Conservation (phyloP, 2,329 filamentous ascomycete species). For the Alternaria ventricosa region DNA sequence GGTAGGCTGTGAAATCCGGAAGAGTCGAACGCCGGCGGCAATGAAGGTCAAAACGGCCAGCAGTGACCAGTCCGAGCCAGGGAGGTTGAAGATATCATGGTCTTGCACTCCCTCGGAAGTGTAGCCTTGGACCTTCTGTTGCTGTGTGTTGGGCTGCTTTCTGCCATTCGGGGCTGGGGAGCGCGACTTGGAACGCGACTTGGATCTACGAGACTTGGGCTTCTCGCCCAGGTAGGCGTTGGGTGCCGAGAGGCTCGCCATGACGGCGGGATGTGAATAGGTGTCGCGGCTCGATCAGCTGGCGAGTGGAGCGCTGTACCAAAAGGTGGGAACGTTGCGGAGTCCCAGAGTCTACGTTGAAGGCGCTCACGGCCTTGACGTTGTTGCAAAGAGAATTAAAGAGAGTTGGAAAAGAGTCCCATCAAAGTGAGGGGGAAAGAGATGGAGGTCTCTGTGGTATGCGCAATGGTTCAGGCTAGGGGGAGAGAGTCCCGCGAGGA, state of each 20-base stretch:
- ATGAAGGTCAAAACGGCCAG: conserved; percentile 75
- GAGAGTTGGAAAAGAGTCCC: conserved; percentile 44
- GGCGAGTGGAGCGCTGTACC: conserved; percentile 21
- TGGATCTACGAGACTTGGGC: conserved; percentile 37
- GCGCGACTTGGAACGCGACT: conserved; percentile 41
- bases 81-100: conserved; percentile 90
- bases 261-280: conserved; percentile 37
- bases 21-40: conserved; percentile 81
- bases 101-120: conserved; percentile 81
- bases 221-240: conserved; percentile 43
- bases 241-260: conserved; percentile 43
- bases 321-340: conserved; percentile 6
- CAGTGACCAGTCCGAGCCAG: conserved; percentile 80
- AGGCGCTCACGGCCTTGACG: conserved; percentile 7
- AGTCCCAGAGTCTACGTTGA: conserved; percentile 13
- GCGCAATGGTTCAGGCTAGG: conserved; percentile 34
- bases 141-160: conserved; percentile 45
- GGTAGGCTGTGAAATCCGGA: conserved; percentile 93
- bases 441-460: conserved; percentile 30
- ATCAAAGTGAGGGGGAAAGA: conserved; percentile 25
- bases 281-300: conserved; percentile 27
- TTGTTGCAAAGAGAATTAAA: conserved; percentile 30
- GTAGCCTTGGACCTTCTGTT: conserved; percentile 60
- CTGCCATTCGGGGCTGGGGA: conserved; percentile 36
- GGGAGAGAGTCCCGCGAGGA: conserved; percentile 25